Conservation (phyloP, 2,329 filamentous ascomycete genomes). For the Fusarium sublunatum region DNA sequence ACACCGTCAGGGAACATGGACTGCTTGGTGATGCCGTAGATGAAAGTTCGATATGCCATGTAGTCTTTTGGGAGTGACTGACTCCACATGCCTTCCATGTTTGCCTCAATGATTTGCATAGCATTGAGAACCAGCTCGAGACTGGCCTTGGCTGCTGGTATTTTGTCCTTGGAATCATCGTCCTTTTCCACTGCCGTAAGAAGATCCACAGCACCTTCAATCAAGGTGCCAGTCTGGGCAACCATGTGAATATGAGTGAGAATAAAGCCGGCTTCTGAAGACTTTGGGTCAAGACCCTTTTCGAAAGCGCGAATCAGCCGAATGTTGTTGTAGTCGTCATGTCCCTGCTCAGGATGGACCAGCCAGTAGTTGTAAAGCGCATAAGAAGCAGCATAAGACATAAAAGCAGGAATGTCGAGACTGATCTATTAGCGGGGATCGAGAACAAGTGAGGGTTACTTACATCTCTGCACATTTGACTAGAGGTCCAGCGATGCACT, state of each 20-base stretch:
- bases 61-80: conserved; percentile 87
- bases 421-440: conserved; percentile 7
- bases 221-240: conserved; percentile 80
- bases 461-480: conserved; percentile 39
- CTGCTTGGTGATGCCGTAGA: conserved; percentile 94
- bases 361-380: conserved; percentile 76
- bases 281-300: conserved; percentile 83
- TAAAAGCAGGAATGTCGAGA: conserved; percentile 36
- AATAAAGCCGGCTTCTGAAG: conserved; percentile 96
- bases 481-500: conserved; percentile 35
- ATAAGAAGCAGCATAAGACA: conserved; percentile 68
- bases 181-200: conserved; percentile 55
- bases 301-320: conserved; percentile 93
- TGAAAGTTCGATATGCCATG: conserved; percentile 93
- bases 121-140: conserved; percentile 70
- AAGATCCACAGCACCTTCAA: conserved; percentile 76
- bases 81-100: conserved; percentile 93
- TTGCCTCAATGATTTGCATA: conserved; percentile 73
- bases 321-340: conserved; percentile 73
- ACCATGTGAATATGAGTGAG: conserved; percentile 97
- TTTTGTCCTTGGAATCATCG: conserved; percentile 8
- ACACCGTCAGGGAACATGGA: conserved; percentile 95
- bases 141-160: conserved; percentile 70
- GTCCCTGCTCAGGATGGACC: conserved; percentile 64
- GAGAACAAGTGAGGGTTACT: background rate